Evolutionary conservation across 352 stramenopile genomes (phyloP).

Genomic region (Phytophthora aleatoria): DNA sequence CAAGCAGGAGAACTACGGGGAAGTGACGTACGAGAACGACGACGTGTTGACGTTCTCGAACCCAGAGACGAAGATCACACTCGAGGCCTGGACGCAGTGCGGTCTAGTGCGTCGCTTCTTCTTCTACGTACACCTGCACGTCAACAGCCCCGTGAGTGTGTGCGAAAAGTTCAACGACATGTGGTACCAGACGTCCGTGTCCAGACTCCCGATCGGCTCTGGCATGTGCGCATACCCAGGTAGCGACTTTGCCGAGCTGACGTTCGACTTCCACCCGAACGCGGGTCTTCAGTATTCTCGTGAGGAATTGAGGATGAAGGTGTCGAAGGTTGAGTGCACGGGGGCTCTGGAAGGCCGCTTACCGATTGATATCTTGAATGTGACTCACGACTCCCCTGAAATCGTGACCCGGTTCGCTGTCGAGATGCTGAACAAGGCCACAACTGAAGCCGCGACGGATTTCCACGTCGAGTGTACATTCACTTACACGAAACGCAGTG

Average conservation of each 20-base stretch:
- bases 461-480: constrained; percentile 63
- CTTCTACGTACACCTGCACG: constrained; percentile 59
- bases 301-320: constrained; percentile 40
- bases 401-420: constrained; percentile 63
- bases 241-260: constrained; percentile 71
- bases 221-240: constrained; percentile 56
- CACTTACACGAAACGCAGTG: constrained; percentile 48
- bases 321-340: constrained; percentile 50
- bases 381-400: constrained; percentile 37
- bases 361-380: constrained; percentile 40
- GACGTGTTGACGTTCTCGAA: constrained; percentile 42
- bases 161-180: constrained; percentile 64
- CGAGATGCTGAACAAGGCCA: constrained; percentile 48
- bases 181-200: constrained; percentile 67
- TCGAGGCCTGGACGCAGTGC: constrained; percentile 71
- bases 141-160: constrained; percentile 48
- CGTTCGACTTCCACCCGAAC: constrained; percentile 65
- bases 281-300: constrained; percentile 44
- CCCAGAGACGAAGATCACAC: constrained; percentile 48
- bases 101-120: constrained; percentile 48
- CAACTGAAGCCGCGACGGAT: constrained; percentile 41
- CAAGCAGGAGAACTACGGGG: constrained; percentile 12
- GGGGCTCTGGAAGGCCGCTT: constrained; percentile 37
- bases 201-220: constrained; percentile 33
- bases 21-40: constrained; percentile 22